Conservation (phyloP, 257 asterid species). For the Primulina huaijiensis region DNA sequence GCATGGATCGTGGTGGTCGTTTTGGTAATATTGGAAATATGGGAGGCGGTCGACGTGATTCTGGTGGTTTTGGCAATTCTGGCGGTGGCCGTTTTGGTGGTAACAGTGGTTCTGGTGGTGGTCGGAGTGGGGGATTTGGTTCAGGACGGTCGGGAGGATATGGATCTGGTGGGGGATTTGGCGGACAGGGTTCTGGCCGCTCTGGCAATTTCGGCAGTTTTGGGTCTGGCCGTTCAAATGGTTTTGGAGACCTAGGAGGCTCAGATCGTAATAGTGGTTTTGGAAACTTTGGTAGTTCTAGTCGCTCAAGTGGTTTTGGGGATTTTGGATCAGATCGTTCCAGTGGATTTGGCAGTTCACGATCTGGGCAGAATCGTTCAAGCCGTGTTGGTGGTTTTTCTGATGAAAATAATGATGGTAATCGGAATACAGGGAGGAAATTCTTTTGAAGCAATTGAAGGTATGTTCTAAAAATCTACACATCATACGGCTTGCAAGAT, state of each 20-base stretch:
- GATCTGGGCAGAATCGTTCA: slow-evolving; percentile 31
- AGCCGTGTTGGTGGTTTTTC: slow-evolving; percentile 38
- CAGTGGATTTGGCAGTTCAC: slow-evolving; percentile 38
- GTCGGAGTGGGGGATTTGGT: slow-evolving; percentile 48
- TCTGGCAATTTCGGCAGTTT: slow-evolving; percentile 40
- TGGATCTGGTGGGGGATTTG: slow-evolving; percentile 49
- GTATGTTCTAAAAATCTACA: background rate
- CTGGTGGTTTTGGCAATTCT: slow-evolving; percentile 53
- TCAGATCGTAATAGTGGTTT: slow-evolving; percentile 41
- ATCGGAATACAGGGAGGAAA: slow-evolving; percentile 27
- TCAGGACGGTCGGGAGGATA: slow-evolving; percentile 46
- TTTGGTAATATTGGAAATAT: slow-evolving; percentile 35
- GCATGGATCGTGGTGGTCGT: slow-evolving; percentile 43
- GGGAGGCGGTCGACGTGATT: slow-evolving; percentile 57
- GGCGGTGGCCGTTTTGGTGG: slow-evolving; percentile 31
- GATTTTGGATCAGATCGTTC: slow-evolving; percentile 52
- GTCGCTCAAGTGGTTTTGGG: slow-evolving; percentile 49
- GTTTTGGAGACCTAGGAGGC: slow-evolving; percentile 48
- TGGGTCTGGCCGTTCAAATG: slow-evolving; percentile 45
- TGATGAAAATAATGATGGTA: slow-evolving; percentile 28
- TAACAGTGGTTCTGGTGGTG: slow-evolving; percentile 24
- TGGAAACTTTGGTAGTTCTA: slow-evolving; percentile 40
- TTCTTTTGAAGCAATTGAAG: slow-evolving; percentile 24
- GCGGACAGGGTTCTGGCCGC: slow-evolving; percentile 45
- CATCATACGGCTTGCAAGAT: background rate